Evolutionary conservation across 2,329 filamentous ascomycete species (phyloP).

Genomic region (Ophiostoma sp.): DNA sequence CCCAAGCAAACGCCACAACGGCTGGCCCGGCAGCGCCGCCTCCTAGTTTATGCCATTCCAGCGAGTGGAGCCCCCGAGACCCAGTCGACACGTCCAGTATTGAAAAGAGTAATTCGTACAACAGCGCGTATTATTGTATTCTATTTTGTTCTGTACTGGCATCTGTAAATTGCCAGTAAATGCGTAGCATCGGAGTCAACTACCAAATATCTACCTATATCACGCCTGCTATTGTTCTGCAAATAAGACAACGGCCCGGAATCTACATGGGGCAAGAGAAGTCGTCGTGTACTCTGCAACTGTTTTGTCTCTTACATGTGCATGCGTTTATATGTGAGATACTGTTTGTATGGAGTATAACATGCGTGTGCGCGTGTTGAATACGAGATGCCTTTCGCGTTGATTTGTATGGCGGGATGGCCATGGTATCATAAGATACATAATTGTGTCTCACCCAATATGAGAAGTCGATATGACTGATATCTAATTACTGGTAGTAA

Average conservation of each 20-base stretch:
- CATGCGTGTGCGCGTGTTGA: background rate
- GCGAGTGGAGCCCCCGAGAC: background rate
- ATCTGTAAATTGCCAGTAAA: background rate
- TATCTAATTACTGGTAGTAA: constrained; percentile 2
- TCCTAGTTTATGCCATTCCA: background rate
- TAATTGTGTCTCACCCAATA: background rate
- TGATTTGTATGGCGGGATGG: background rate
- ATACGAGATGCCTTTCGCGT: constrained; percentile 6
- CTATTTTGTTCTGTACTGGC: too few relatives aligned
- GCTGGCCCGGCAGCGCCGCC: constrained; percentile 3
- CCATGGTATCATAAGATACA: too few relatives aligned
- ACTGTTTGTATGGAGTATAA: background rate
- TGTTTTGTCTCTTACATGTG: background rate
- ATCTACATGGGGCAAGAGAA: constrained; percentile 3
- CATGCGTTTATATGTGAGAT: background rate
- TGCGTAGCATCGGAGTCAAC: background rate
- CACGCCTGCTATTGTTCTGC: background rate
- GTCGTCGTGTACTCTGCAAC: background rate
- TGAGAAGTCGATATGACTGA: constrained; percentile 2
- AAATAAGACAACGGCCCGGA: constrained; percentile 1
- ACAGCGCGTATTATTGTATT: too few relatives aligned
- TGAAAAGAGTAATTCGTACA: too few relatives aligned
- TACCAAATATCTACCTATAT: background rate
- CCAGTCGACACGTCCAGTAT: background rate
- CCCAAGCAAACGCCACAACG: background rate